These are phyloP conservation scores for Hypoxylon intermedium DNA, from an alignment of 495 filamentous ascomycete genomes.

Conservation along the genomic window DNA sequence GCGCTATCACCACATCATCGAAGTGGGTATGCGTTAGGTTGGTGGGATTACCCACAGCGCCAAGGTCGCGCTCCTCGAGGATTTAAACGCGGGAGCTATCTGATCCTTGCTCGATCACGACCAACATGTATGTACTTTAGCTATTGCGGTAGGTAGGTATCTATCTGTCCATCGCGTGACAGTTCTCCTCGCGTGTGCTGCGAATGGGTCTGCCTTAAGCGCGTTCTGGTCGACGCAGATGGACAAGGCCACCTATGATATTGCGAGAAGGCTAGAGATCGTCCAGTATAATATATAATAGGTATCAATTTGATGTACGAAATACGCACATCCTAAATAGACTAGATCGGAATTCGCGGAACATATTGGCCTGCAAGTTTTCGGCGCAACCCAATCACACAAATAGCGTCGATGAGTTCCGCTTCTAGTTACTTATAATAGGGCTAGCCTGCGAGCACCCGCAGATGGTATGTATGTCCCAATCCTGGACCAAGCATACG, in stretches of 20 bases:
- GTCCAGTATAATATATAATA: conserved; percentile 8
- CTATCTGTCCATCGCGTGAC: background rate
- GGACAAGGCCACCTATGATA: conserved; percentile 31
- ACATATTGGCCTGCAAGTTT: conserved; percentile 11
- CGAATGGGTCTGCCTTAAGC: conserved; percentile 21
- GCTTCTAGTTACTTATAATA: conserved; percentile 8
- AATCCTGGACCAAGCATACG: background rate
- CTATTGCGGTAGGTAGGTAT: background rate
- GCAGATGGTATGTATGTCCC: background rate
- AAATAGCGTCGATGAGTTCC: conserved; percentile 20
- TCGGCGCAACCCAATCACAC: conserved; percentile 12
- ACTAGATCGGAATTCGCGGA: conserved; percentile 21
- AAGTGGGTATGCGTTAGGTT: conserved; percentile 1
- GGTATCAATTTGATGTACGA: background rate
- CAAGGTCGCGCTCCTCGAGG: conserved; percentile 25
- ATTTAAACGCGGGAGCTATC: conserved; percentile 25
- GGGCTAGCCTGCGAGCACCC: conserved; percentile 26
- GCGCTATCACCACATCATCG: background rate
- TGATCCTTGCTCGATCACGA: conserved; percentile 16
- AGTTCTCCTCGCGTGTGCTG: background rate
- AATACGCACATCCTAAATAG: conserved; percentile 7
- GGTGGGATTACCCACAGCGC: conserved; percentile 11
- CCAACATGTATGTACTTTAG: background rate
- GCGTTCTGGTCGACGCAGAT: conserved; percentile 10
- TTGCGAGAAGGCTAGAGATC: conserved; percentile 15